Evolutionary conservation across 2,329 filamentous ascomycete species (phyloP), one percentile per base, ranked within the genome.

Genomic region (Xylaria sp.): DNA sequence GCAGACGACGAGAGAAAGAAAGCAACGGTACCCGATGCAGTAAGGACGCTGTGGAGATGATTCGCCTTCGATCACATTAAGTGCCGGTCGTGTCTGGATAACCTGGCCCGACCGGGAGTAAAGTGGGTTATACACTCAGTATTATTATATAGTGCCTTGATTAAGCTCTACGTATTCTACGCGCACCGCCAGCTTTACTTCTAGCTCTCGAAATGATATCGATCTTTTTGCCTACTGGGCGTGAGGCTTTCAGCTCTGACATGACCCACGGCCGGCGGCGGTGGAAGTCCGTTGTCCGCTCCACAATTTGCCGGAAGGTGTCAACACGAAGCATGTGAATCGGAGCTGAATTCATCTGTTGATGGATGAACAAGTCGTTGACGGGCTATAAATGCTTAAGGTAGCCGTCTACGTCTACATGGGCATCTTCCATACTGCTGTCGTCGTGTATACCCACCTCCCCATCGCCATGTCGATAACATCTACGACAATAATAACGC

Each of bases 281-380:
- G 61, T 63, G 36, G 67, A 71, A 71, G 69, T 69, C 67, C 69
- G 69, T 61, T 46, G 46, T 41, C 56, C 28, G 57, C 64, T 60
- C 67, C 58, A 52, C 59, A 59, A 34, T 61, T 55, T 45, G 18
- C 58, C 64, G 50, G 50, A 53, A 28, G 32, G 23, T 23, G 10
- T 43, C 45, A 48, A 50, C 50, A 34, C 39, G 39, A 34, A 39
- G 52, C 10, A 10, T 45, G 46, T 57, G 28, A 45, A 20, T 50
- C 39, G 36, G 60, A 30, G 55, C 55, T 53, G 48, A 53, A 55
- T 28, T 25, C 32, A 23, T 45, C 60, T 34, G 10, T 41, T 41
- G 25, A 20, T 39, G 32, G 25, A 3, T n/a, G 15, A 15, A 32
- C 25, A 52, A 10, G 32, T 30, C 8, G 48, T 10, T 32, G 48